Evolutionary conservation across 176 grass and related monocot genomes (phyloP).

Genomic region (Calamus simplicifolius): DNA sequence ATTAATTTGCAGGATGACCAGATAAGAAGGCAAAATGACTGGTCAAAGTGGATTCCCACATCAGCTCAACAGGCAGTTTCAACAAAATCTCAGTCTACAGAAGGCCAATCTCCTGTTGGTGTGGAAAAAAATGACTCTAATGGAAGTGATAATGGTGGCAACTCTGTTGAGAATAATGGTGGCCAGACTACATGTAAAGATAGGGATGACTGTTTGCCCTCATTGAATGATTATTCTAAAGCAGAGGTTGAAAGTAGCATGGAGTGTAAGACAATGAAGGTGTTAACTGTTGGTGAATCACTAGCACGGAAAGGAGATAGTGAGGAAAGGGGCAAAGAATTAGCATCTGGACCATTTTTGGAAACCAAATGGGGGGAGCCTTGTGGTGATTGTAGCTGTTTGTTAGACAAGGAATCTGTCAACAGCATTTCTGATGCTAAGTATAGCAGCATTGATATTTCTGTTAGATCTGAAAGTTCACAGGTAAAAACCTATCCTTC

Average conservation of each 20-base stretch:
- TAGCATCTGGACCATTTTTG: neutral
- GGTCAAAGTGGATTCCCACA: constrained; percentile 52
- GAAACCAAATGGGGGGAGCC: neutral
- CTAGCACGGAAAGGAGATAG: constrained; percentile 4
- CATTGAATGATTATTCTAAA: constrained; percentile 9
- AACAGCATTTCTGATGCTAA: constrained; percentile 21
- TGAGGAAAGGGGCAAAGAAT: neutral
- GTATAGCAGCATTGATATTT: constrained; percentile 7
- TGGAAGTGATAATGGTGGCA: constrained; percentile 19
- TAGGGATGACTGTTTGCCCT: constrained; percentile 22
- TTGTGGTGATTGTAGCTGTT: constrained; percentile 23
- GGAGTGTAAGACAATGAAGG: constrained; percentile 15
- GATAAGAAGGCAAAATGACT: constrained; percentile 52
- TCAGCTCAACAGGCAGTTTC: constrained; percentile 10
- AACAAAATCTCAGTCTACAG: constrained; percentile 22
- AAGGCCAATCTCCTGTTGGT: constrained; percentile 29
- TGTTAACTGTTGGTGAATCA: constrained; percentile 25
- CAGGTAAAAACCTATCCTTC: constrained; percentile 14
- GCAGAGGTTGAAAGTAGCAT: constrained; percentile 13
- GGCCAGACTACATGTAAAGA: constrained; percentile 24
- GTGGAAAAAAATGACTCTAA: constrained; percentile 20
- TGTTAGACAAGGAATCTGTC: constrained; percentile 27
- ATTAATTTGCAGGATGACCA: constrained; percentile 41
- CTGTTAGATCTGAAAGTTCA: constrained; percentile 19
- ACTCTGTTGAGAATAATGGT: constrained; percentile 23